Conservation (phyloP, 2,329 filamentous ascomycete species). For the Ploettnerulaceae sp. region DNA sequence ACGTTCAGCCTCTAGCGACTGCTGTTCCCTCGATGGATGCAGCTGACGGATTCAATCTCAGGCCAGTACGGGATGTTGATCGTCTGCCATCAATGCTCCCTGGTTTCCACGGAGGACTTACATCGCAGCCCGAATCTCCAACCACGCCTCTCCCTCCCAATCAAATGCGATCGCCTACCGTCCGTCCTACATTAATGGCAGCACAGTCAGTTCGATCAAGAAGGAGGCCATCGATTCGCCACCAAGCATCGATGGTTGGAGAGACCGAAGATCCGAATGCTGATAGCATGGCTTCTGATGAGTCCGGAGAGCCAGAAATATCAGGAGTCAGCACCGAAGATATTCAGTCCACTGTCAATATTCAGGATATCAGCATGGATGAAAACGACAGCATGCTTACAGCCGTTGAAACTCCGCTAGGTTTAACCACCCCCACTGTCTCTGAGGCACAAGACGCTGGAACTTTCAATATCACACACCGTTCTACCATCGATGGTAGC, state of each 20-base stretch:
- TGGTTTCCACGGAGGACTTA: slow-evolving; percentile 61
- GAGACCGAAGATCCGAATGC: slow-evolving; percentile 82
- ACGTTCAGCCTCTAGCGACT: slow-evolving; percentile 62
- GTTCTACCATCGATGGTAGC: slow-evolving; percentile 77
- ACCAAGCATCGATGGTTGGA: slow-evolving; percentile 80
- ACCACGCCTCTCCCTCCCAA: slow-evolving; percentile 74
- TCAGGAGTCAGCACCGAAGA: slow-evolving; percentile 68
- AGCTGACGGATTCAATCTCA: slow-evolving; percentile 65
- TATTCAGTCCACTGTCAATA: slow-evolving; percentile 75
- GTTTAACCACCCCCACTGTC: slow-evolving; percentile 70
- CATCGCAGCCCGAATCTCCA: slow-evolving; percentile 88
- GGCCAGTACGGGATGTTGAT: slow-evolving; percentile 77
- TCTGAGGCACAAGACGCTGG: slow-evolving; percentile 82
- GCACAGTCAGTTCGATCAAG: slow-evolving; percentile 52
- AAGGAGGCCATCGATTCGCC: slow-evolving; percentile 78
- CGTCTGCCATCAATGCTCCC: slow-evolving; percentile 78
- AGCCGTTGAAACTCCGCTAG: slow-evolving; percentile 62
- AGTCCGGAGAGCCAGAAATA: slow-evolving; percentile 70
- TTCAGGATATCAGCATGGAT: slow-evolving; percentile 76
- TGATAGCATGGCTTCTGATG: slow-evolving; percentile 77
- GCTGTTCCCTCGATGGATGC: slow-evolving; percentile 63
- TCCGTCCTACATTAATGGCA: slow-evolving; percentile 48
- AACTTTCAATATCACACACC: slow-evolving; percentile 91
- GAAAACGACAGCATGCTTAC: slow-evolving; percentile 74
- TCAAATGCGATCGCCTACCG: slow-evolving; percentile 53